phyloP scores from a whole-genome alignment of 306 rosid genomes.

The Abrus pulchellus region DNA sequence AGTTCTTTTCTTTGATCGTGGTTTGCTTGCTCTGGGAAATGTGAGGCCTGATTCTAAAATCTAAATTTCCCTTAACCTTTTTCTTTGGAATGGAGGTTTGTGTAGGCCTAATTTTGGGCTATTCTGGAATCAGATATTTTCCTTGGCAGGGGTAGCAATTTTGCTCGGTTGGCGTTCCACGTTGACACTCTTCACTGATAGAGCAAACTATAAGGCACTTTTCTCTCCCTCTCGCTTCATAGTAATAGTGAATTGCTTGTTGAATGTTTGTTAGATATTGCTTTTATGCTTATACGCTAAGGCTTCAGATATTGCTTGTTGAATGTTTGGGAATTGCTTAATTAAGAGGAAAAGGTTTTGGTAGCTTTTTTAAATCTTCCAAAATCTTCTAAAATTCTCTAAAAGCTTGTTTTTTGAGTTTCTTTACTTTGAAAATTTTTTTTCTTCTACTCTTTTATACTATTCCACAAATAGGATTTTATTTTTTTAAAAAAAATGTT shows the following conservation, averaged over 20 bases:
- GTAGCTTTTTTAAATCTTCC: no score
- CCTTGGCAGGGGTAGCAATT: slow-evolving; percentile 82
- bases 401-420: no score
- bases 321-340: no score
- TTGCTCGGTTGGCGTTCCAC: slow-evolving; percentile 89
- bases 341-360: no score
- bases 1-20: slow-evolving; percentile 88
- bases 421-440: no score
- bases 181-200: slow-evolving; percentile 74
- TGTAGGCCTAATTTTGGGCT: slow-evolving; percentile 23
- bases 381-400: no score
- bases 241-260: slow-evolving; percentile 3
- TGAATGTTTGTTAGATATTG: slow-evolving; percentile 6
- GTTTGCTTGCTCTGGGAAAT: slow-evolving; percentile 91
- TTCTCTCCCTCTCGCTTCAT: slow-evolving; percentile 9
- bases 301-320: no score
- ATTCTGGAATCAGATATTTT: slow-evolving; percentile 69
- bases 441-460: no score
- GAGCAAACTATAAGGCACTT: slow-evolving; percentile 79
- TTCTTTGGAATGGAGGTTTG: neutral
- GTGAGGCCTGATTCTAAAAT: slow-evolving; percentile 56
- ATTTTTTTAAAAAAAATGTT: no score
- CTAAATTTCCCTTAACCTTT: slow-evolving; percentile 7
- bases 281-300: neutral
- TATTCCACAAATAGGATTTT: no score